These are phyloP conservation scores for Chloromonas sp. DNA, from an alignment of 163 green algal species.

Conservation along the genomic window DNA sequence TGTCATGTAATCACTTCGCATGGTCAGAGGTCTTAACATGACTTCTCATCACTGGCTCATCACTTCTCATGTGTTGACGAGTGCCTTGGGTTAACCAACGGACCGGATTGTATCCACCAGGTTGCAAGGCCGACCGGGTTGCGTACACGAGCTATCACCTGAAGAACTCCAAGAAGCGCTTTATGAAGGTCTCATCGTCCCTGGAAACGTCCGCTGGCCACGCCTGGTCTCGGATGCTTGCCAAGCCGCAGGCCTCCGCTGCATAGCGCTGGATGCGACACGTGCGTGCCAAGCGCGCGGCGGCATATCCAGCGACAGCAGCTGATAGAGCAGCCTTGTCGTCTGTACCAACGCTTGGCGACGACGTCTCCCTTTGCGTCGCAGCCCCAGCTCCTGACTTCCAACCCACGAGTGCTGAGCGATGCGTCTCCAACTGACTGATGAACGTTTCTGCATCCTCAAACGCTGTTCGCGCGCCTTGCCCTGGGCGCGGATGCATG, in stretches of 20 bases:
- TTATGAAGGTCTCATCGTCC: too few relatives aligned
- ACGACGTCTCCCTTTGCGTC: not conserved
- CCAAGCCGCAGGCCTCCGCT: not conserved
- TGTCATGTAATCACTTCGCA: too few relatives aligned
- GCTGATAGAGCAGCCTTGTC: not conserved
- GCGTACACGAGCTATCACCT: too few relatives aligned
- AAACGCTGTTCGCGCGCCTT: constrained; percentile 31
- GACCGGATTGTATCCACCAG: too few relatives aligned
- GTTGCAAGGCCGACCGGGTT: too few relatives aligned
- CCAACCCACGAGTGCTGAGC: not conserved
- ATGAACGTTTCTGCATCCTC: constrained; percentile 10
- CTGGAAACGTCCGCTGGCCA: too few relatives aligned
- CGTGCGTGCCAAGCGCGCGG: not conserved
- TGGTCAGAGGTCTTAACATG: too few relatives aligned
- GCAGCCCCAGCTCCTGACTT: not conserved
- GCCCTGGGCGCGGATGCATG: constrained; percentile 32
- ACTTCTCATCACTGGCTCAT: too few relatives aligned
- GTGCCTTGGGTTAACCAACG: too few relatives aligned
- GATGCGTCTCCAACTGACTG: not conserved
- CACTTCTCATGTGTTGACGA: too few relatives aligned
- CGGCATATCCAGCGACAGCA: not conserved
- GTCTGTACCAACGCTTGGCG: not conserved
- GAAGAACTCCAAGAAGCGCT: too few relatives aligned
- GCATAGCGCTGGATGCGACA: not conserved
- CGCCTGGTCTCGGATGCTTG: too few relatives aligned